These are phyloP conservation scores for Aspergillus leporis DNA, from an alignment of 495 filamentous ascomycete species.

Conservation along the genomic window DNA sequence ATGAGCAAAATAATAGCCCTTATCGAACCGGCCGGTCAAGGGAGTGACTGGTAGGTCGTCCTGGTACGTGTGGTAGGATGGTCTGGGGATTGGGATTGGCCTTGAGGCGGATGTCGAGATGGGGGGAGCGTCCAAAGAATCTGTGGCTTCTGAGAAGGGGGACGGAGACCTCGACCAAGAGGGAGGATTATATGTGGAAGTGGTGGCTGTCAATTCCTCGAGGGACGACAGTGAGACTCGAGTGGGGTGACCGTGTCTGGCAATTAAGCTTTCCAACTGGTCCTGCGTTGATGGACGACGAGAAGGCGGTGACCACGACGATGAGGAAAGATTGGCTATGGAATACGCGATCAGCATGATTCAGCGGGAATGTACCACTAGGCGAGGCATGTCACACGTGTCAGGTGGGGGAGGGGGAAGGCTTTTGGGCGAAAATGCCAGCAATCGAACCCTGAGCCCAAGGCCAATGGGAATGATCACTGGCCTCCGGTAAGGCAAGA, in stretches of 20 bases:
- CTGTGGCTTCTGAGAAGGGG: conserved; percentile 17
- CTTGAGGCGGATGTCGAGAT: conserved; percentile 34
- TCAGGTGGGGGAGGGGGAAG: conserved; percentile 20
- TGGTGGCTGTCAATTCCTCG: conserved; percentile 72
- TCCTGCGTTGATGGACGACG: conserved; percentile 57
- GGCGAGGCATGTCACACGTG: conserved; percentile 41
- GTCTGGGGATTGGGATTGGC: conserved; percentile 44
- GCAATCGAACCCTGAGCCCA: conserved; percentile 6
- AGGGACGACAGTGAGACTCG: conserved; percentile 70
- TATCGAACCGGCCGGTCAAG: conserved; percentile 45
- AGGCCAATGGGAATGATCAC: background rate
- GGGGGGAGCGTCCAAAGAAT: conserved; percentile 30
- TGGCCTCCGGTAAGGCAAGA: conserved; percentile 2
- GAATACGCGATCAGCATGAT: conserved; percentile 59
- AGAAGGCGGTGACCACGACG: conserved; percentile 35
- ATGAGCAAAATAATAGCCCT: conserved; percentile 38
- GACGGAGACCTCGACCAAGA: conserved; percentile 31
- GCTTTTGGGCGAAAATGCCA: conserved; percentile 10
- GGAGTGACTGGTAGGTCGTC: conserved; percentile 46
- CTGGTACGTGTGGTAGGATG: conserved; percentile 26
- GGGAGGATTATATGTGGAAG: conserved; percentile 57
- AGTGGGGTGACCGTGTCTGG: conserved; percentile 48
- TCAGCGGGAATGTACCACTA: conserved; percentile 38
- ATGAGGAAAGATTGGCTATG: conserved; percentile 54
- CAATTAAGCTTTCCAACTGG: conserved; percentile 68